phyloP scores from a whole-genome alignment of 345 rosid genomes.

The Mangifera indica region DNA sequence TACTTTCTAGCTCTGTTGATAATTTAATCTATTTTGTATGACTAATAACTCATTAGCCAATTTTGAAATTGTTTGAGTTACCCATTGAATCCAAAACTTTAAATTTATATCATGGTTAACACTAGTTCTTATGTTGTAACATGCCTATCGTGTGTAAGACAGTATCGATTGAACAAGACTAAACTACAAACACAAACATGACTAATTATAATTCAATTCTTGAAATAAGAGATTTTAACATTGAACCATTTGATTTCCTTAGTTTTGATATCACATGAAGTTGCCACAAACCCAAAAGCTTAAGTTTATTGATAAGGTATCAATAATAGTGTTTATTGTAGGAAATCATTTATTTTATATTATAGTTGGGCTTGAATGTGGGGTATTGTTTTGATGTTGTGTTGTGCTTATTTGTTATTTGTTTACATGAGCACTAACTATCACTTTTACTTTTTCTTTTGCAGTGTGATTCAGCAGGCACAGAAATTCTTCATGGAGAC shows the following conservation, averaged over 20 bases:
- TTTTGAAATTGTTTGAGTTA: neutral
- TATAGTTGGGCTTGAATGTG: constrained; percentile 10
- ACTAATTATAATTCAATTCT: neutral
- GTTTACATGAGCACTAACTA: constrained; percentile 26
- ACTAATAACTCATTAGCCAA: neutral
- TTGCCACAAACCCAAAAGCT: neutral
- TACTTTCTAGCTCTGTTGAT: neutral
- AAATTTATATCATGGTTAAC: too few species aligned
- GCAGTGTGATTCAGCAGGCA: constrained; percentile 69
- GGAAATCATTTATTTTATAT: neutral
- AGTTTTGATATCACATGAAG: neutral
- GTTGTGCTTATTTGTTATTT: constrained; percentile 6
- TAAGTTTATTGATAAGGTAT: neutral
- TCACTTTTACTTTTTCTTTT: constrained; percentile 23
- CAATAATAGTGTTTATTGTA: neutral
- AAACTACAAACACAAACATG: neutral
- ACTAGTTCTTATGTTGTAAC: neutral
- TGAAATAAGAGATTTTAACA: neutral
- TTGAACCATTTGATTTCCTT: neutral
- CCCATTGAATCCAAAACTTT: neutral
- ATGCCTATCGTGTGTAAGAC: neutral
- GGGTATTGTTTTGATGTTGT: constrained; percentile 4
- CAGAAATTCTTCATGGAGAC: constrained; percentile 60
- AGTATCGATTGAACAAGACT: neutral
- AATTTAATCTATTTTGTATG: neutral